Base-by-base conservation (phyloP, 2,329 filamentous ascomycete species). In the Penicillium sumatraense region DNA sequence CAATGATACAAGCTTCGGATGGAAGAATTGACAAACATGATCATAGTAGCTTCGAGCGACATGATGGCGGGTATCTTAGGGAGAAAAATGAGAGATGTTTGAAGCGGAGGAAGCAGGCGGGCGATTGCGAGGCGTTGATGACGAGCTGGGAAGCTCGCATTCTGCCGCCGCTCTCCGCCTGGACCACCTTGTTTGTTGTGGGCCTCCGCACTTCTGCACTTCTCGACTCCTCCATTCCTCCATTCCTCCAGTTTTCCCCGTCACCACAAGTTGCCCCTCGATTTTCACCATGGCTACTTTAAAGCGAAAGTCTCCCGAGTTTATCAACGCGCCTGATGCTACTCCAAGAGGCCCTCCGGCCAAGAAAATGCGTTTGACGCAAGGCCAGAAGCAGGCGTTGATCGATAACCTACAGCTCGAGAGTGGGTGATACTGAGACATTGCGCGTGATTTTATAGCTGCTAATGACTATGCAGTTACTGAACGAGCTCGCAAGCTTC, bases 11-110 rank as follows among this genome's bases (percentile, higher is more conserved):
- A 45, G 40, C 38, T 51, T 26, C 18, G 40, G 35, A 27, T 5
- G 13, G 20, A 21, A n/a, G 24, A 18, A 57, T 50, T 42, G 60
- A 73, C 75, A 54, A 60, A 78, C 84, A 98, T 88, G 77, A 99
- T 91, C 93, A 99, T 98, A 61, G 96, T 96, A 81, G 95, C 96
- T 87, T 99, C 95, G 78, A 99, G 88, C 79, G 89, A 90, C 95
- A 99, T 99, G 72, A 83, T 93, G 86, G 76, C 78, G 76, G 76
- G 68, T 42, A 24, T 14, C 62, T 56, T 13, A 48, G 26, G 40
- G 44, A 54, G 50, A 20, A 42, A 53, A 55, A 41, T 44, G 33
- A 57, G 45, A 54, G 16, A 56, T 46, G 42, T 49, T 47, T 48
- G 24, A 29, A 48, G 27, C 35, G 49, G 54, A 54, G 42, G 46